Percentiles rank a stretch among this genome's conserved stretches.
Conservation (phyloP, 1,139 yeast genomes). For the Kodamaea suecica region DNA sequence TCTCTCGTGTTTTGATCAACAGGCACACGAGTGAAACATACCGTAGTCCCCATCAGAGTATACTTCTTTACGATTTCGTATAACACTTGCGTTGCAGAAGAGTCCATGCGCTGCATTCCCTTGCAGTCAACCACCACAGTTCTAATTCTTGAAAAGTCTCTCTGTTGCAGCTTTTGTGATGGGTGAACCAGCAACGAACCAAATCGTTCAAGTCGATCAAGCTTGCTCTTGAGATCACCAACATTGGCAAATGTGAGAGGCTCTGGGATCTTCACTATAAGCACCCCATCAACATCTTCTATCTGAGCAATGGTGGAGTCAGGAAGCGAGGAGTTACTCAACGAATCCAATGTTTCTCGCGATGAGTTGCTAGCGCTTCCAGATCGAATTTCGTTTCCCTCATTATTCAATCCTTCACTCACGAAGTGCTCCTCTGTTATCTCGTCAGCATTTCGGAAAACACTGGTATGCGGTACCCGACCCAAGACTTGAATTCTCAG, state of each 20-base stretch:
- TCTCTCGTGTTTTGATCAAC: conserved; percentile 20
- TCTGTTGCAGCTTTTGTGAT: conserved; percentile 27
- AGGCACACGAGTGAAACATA: conserved; percentile 28
- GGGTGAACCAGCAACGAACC: conserved; percentile 30
- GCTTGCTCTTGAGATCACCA: conserved; percentile 24
- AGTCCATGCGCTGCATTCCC: conserved; percentile 32
- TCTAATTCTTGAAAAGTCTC: conserved; percentile 22
- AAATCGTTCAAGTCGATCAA: conserved; percentile 26
- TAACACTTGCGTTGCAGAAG: conserved; percentile 33
- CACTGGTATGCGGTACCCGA: conserved; percentile 29
- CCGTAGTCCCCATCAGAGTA: conserved; percentile 19
- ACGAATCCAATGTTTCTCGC: conserved; percentile 2
- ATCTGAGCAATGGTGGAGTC: conserved; percentile 25
- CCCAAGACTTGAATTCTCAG: conserved; percentile 36
- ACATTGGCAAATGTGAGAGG: conserved; percentile 31
- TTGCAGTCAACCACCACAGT: conserved; percentile 32
- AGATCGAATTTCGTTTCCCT: conserved; percentile 4
- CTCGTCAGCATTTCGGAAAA: conserved; percentile 35
- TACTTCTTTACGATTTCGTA: conserved; percentile 26
- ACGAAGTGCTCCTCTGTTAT: conserved; percentile 33
- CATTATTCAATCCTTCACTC: conserved; percentile 7
- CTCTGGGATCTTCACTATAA: conserved; percentile 32
- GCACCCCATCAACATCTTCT: conserved; percentile 30
- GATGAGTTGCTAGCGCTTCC: conserved; percentile 9
- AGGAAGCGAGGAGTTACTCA: conserved; percentile 4